Percentiles rank a stretch among this genome's conserved stretches.
Conservation (phyloP, 495 filamentous ascomycete genomes). For the Daldinia grandis region DNA sequence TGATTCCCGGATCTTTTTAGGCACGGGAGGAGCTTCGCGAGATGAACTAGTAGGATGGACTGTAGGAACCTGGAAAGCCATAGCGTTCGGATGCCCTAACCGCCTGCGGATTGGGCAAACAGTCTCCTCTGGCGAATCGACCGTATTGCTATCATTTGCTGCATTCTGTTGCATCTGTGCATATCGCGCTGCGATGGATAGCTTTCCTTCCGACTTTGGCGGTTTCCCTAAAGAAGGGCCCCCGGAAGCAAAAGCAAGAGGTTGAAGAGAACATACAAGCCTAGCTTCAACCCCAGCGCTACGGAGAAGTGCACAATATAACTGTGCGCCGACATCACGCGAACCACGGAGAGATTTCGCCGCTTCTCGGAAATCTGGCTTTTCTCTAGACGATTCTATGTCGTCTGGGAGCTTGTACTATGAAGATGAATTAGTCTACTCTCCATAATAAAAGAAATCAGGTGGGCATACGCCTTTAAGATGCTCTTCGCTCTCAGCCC, state of each 20-base stretch:
- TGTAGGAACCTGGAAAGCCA: conserved; percentile 49
- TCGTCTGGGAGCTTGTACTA: conserved; percentile 65
- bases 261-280: conserved; percentile 91
- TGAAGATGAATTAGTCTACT: conserved; percentile 36
- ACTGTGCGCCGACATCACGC: conserved; percentile 85
- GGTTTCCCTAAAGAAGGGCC: conserved; percentile 59
- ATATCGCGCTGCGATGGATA: conserved; percentile 43
- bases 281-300: conserved; percentile 80
- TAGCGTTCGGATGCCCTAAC: conserved; percentile 55
- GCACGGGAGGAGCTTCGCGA: conserved; percentile 38
- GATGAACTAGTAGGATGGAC: conserved; percentile 37
- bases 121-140: conserved; percentile 15
- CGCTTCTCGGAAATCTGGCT: conserved; percentile 73
- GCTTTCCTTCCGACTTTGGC: conserved; percentile 40
- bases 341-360: conserved; percentile 75
- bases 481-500: conserved; percentile 70
- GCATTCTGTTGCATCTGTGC: conserved; percentile 42
- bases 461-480: conserved; percentile 62
- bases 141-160: conserved; percentile 25
- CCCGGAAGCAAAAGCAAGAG: conserved; percentile 73
- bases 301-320: conserved; percentile 88
- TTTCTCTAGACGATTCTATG: conserved; percentile 62
- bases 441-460: conserved; percentile 8
- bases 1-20: conserved; percentile 65
- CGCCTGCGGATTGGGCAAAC: conserved; percentile 45